Conservation (phyloP, 164 flowering plant species). For the Cinnamomum chago region DNA sequence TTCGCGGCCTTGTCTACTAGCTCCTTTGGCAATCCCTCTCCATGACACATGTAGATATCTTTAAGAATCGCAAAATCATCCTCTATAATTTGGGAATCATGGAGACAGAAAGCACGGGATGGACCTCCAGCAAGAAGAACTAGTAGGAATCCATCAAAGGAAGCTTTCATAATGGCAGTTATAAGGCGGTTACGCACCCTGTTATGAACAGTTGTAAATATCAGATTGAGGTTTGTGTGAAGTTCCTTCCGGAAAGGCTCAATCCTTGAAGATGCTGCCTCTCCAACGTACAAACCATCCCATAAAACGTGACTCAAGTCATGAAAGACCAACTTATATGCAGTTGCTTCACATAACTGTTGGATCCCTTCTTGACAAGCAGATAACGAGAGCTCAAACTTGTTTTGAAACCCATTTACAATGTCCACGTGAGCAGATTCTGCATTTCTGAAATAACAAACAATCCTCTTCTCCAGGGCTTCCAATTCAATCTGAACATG, state of each 20-base stretch:
- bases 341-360: constrained; percentile 63
- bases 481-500: constrained; percentile 54
- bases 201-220: constrained; percentile 59
- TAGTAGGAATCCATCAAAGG: constrained; percentile 75
- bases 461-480: constrained; percentile 44
- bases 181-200: constrained; percentile 57
- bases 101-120: constrained; percentile 50
- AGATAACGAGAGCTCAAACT: constrained; percentile 54
- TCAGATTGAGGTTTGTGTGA: constrained; percentile 47
- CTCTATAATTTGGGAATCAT: constrained; percentile 56
- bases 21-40: constrained; percentile 79
- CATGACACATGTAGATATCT: constrained; percentile 74
- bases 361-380: constrained; percentile 71
- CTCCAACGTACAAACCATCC: constrained; percentile 79
- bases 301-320: constrained; percentile 65
- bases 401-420: constrained; percentile 36
- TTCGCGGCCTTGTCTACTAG: constrained; percentile 54
- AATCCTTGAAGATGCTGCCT: constrained; percentile 55
- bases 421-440: constrained; percentile 35
- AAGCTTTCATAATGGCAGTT: constrained; percentile 83
- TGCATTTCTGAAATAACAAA: constrained; percentile 35
- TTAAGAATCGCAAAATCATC: constrained; percentile 69
- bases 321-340: constrained; percentile 65
- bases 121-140: constrained; percentile 94
- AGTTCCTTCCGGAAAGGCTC: constrained; percentile 68